Evolutionary conservation across 352 stramenopile genomes (phyloP).

Genomic region (Phytopythium sindhum): DNA sequence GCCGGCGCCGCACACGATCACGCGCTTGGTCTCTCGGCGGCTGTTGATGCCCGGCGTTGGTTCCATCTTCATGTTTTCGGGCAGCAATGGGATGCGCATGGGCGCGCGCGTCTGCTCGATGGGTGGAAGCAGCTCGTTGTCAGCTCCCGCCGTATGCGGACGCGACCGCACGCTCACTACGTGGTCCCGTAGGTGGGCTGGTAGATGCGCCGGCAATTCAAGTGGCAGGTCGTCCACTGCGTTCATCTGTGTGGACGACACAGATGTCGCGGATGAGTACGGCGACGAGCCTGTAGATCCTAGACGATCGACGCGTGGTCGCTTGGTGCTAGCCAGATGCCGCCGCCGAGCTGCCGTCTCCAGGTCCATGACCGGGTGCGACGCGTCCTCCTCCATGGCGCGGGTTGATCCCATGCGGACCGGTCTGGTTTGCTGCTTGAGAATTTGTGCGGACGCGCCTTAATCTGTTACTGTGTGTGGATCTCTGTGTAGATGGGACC

Average conservation of each 20-base stretch:
- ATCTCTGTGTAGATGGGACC: too few relatives aligned
- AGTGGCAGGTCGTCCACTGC: constrained; percentile 36
- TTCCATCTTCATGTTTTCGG: constrained; percentile 70
- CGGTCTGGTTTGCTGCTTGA: too few relatives aligned
- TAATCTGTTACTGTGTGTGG: too few relatives aligned
- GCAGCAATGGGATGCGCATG: constrained; percentile 55
- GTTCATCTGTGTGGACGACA: constrained; percentile 24
- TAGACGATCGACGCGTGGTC: constrained; percentile 23
- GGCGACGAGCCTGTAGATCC: constrained; percentile 33
- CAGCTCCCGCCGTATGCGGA: constrained; percentile 22
- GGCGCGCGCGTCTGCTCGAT: constrained; percentile 49
- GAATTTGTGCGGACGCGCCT: too few relatives aligned
- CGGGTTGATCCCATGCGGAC: constrained; percentile 37
- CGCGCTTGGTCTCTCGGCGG: constrained; percentile 62
- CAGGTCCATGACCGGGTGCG: constrained; percentile 38
- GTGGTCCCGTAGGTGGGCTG: constrained; percentile 56
- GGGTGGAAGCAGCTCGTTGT: constrained; percentile 54
- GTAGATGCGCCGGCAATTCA: constrained; percentile 50
- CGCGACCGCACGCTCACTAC: constrained; percentile 42
- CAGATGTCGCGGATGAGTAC: constrained; percentile 37
- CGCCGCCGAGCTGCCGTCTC: constrained; percentile 26
- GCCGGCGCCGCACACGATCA: constrained; percentile 83
- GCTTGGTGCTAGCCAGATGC: constrained; percentile 29
- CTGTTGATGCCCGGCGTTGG: constrained; percentile 52
- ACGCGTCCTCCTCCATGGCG: constrained; percentile 41